These are phyloP conservation scores for Abortiporus biennis DNA, from an alignment of 1,284 basidiomycete species.

Conservation along the genomic window DNA sequence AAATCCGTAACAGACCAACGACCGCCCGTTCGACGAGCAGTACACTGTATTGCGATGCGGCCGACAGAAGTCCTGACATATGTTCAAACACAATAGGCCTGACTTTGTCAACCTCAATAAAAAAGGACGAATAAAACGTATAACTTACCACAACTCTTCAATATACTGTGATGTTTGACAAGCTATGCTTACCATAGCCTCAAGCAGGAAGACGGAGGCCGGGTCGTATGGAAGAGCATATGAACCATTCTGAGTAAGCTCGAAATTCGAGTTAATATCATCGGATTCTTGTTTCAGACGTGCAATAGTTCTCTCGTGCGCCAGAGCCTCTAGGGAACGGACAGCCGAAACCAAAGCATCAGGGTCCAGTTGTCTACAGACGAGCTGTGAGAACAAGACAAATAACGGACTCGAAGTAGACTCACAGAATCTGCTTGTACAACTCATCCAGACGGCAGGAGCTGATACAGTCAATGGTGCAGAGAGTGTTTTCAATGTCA, in stretches of 20 bases:
- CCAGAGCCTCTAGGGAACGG: constrained; percentile 83
- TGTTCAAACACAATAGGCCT: constrained; percentile 95
- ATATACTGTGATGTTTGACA: constrained; percentile 73
- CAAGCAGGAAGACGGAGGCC: constrained; percentile 88
- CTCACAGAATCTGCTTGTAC: constrained; percentile 88
- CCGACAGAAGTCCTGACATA: constrained; percentile 73
- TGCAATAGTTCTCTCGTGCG: constrained; percentile 80
- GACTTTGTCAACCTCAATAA: constrained; percentile 6
- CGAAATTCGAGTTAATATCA: constrained; percentile 32
- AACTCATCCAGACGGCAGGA: constrained; percentile 93
- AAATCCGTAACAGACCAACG: constrained; percentile 80
- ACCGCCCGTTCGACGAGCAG: constrained; percentile 94
- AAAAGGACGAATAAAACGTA: background rate
- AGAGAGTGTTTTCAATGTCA: constrained; percentile 92
- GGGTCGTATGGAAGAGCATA: constrained; percentile 85
- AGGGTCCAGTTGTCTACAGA: constrained; percentile 60
- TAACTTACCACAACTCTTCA: constrained; percentile 77
- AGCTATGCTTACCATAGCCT: constrained; percentile 88
- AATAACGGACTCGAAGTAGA: background rate
- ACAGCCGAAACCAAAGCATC: constrained; percentile 81
- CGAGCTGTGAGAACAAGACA: background rate
- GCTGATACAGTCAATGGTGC: constrained; percentile 92
- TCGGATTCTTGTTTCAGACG: constrained; percentile 64
- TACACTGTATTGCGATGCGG: constrained; percentile 79
- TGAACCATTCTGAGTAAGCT: constrained; percentile 31